A percentile compares a stretch with the other conserved stretches of the same genome.
Conservation (phyloP, 2,329 filamentous ascomycete species). For the Penicillium hesseltinei region DNA sequence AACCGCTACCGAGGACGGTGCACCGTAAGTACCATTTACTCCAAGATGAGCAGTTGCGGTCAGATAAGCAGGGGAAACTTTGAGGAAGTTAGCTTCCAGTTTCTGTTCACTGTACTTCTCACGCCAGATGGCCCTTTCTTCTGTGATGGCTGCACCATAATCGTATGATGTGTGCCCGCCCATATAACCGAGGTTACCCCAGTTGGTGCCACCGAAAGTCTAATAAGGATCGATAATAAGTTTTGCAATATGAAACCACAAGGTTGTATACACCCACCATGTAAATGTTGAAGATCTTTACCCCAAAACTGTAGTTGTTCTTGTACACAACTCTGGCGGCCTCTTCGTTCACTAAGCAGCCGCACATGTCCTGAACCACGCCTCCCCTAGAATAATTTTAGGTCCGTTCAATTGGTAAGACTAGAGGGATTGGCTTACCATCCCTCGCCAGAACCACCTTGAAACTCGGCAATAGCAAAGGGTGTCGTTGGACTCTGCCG, state of each 20-base stretch:
- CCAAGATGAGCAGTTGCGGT: conserved; percentile 51
- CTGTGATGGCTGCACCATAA: conserved; percentile 61
- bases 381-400: conserved; percentile 5
- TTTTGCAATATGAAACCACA: conserved; percentile 68
- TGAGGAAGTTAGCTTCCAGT: conserved; percentile 70
- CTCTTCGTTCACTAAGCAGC: conserved; percentile 15
- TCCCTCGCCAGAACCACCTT: conserved; percentile 21
- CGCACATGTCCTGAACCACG: conserved; percentile 11
- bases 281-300: conserved; percentile 68
- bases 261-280: conserved; percentile 52
- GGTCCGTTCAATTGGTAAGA: neutral
- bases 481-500: conserved; percentile 25
- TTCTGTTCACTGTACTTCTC: conserved; percentile 78
- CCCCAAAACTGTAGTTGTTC: conserved; percentile 64
- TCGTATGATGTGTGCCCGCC: conserved; percentile 62
- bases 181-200: conserved; percentile 72
- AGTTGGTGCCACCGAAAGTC: conserved; percentile 74
- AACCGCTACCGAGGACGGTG: conserved; percentile 11
- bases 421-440: conserved; percentile 9
- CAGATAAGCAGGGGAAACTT: conserved; percentile 67
- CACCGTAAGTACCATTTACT: conserved; percentile 9
- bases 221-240: conserved; percentile 35
- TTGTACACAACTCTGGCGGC: conserved; percentile 66
- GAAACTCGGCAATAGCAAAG: conserved; percentile 29
- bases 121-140: conserved; percentile 64